Evolutionary conservation across 805 yeast species (phyloP), one percentile per base, ranked within the genome.

Genomic region (Metschnikowia matae): DNA sequence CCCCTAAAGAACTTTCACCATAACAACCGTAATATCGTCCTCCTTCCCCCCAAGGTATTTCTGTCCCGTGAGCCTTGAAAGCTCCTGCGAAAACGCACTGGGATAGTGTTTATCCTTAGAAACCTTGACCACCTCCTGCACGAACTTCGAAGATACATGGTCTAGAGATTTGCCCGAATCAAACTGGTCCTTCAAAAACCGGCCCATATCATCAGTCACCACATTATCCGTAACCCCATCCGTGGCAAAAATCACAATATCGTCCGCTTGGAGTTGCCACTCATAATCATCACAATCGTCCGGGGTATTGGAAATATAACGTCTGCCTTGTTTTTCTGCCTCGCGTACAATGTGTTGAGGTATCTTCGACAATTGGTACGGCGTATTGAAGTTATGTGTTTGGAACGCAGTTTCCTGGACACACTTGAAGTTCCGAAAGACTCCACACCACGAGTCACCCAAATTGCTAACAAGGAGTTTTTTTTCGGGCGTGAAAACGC

Each of bases 361-460:
- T 33, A 91, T 85, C 45, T 91, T 83, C 1, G 96, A 85, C 55
- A 92, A 73, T 67, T 92, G 99, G 61, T 79, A 89, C 1, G 98
- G 98, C 1, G 97, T 92, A 65, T 91, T 90, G 73, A 90, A 90
- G 42, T 82, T 87, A 60, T 89, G 92, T 1, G 89, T 83, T 72
- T 90, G 97, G 55, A 86, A 84, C 54, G 74, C 74, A 0, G 96
- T 87, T 59, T 85, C 84, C 37, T 78, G 67, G 2, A 86, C 74
- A 43, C 90, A 71, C 59, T 78, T 71, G 49, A 75, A 74, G 51
- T 81, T 71, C 55, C 99, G 75, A 63, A 90, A 87, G 2, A 91
- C 80, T 15, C 96, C 91, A 65, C 89, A 88, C 85, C 97, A 94
- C 4, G 97, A 90, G 66, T 92, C 99, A 10, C 99, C 99, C 48